Evolutionary conservation across 2,329 filamentous ascomycete genomes (phyloP).

Genomic region (Venturia nashicola): DNA sequence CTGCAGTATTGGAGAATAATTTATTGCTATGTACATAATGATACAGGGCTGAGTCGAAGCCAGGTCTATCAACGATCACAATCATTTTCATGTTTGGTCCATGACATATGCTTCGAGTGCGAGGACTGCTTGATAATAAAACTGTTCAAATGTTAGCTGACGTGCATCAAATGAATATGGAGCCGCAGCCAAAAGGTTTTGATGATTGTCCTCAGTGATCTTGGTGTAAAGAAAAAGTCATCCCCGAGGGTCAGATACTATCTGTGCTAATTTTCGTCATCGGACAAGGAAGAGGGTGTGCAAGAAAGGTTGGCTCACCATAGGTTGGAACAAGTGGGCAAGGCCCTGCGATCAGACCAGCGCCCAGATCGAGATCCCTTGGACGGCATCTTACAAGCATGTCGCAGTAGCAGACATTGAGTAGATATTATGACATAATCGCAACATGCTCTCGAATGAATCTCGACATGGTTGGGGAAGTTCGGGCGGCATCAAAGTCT

Average conservation of each 20-base stretch:
- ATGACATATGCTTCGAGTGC: too few relatives aligned
- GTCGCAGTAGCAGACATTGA: too few relatives aligned
- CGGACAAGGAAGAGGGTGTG: slow-evolving; percentile 26
- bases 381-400: too few relatives aligned
- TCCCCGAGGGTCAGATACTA: slow-evolving; percentile 51
- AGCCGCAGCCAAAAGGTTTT: slow-evolving; percentile 16
- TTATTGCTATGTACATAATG: neutral
- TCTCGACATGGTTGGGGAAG: too few relatives aligned
- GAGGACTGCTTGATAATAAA: neutral
- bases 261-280: slow-evolving; percentile 59
- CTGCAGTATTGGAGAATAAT: neutral
- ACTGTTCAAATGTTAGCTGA: neutral
- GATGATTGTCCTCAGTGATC: slow-evolving; percentile 46
- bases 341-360: neutral
- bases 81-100: too few relatives aligned
- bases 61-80: too few relatives aligned
- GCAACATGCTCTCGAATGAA: too few relatives aligned
- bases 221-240: slow-evolving; percentile 50
- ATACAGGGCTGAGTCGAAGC: neutral
- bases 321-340: neutral
- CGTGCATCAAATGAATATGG: slow-evolving; percentile 6
- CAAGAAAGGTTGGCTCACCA: neutral
- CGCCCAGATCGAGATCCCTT: too few relatives aligned
- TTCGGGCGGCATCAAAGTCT: too few relatives aligned
- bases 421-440: too few relatives aligned